These are phyloP conservation scores for Cyanidioschyzon merolae DNA, from an alignment of 23 red algal species.

Conservation along the genomic window DNA sequence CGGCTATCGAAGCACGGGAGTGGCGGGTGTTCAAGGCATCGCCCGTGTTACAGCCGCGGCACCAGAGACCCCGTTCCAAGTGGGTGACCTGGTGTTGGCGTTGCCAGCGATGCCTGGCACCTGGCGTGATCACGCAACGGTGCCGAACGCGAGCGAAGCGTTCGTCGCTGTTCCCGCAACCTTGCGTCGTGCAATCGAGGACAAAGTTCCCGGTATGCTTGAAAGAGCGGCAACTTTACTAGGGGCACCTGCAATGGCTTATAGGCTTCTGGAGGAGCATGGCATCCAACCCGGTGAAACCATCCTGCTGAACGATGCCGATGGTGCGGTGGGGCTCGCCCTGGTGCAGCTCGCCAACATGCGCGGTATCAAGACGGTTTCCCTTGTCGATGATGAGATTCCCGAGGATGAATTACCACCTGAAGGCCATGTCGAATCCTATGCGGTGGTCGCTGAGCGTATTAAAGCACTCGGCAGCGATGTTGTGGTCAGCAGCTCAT, in stretches of 20 bases:
- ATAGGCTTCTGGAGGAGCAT: conserved; percentile 50
- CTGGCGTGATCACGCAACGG: neutral
- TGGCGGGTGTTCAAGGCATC: neutral
- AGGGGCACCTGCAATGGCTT: conserved; percentile 19
- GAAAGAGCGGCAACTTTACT: neutral
- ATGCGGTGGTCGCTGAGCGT: conserved; percentile 51
- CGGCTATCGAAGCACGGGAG: neutral
- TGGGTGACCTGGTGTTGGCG: conserved; percentile 4
- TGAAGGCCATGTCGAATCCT: conserved; percentile 14
- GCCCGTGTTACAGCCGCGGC: neutral
- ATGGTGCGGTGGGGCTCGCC: conserved; percentile 44
- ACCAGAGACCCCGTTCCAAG: neutral
- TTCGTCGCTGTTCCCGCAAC: neutral
- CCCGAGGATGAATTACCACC: conserved; percentile 11
- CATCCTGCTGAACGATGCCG: conserved; percentile 44
- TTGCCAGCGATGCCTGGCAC: neutral
- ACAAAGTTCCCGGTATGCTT: neutral
- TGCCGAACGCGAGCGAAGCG: neutral
- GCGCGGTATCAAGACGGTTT: conserved; percentile 41
- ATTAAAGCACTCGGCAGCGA: conserved; percentile 52
- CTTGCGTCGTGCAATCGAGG: neutral
- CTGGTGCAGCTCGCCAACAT: conserved; percentile 50
- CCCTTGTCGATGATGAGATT: conserved; percentile 21
- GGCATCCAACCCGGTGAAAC: conserved; percentile 48
- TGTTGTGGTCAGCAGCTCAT: conserved; percentile 42